Evolutionary conservation across 164 flowering plant genomes (phyloP), one percentile per base, ranked within the genome.

Genomic region (Piper betle): DNA sequence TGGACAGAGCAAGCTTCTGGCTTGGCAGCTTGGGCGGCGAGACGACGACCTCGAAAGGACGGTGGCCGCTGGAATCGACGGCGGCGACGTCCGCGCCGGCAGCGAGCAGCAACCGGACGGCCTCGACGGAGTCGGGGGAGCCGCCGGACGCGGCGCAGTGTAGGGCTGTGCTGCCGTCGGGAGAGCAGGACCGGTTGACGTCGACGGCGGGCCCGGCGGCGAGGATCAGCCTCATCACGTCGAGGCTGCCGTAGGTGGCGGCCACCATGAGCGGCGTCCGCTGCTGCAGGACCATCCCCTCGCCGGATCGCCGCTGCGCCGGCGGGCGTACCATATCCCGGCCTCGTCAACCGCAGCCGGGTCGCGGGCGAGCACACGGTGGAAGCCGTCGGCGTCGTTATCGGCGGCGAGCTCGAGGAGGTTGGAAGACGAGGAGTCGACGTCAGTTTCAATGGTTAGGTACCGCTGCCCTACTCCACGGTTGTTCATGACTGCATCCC

Each of bases 111-210:
- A 85, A 61, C 58, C 77, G 84, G 59, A 84, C 96, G 18, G 68
- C 82, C 43, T 87, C 91, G 20, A 78, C 69, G 11, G 90, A 82
- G 64, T 85, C 76, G 1, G 62, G 63, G 54, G 98, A 82, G 19
- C 98, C 96, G 43, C 98, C 89, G 0, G 96, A 87, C 5, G 96
- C 88, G 37, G 98, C 98, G 72, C 93, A 92, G 67, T 92, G 98
- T 63, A 89, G 96, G 5, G 98, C 94, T 40, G 96, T 85, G 73
- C 72, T 84, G 62, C 77, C 79, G 58, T 86, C 89, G 18, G 64
- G 66, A 50, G 86, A 86, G 64, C 93, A 84, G 0, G 77, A 58
- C 0, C 78, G 79, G 74, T 85, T 87, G 6, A 92, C 81, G 68
- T 84, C 82, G 61, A 75, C 80, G 57, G 65, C 76, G 0, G 93